A percentile compares a stretch with the other conserved stretches of the same genome.
Conservation (phyloP, 2,329 filamentous ascomycete species). For the Colletotrichum sp. region DNA sequence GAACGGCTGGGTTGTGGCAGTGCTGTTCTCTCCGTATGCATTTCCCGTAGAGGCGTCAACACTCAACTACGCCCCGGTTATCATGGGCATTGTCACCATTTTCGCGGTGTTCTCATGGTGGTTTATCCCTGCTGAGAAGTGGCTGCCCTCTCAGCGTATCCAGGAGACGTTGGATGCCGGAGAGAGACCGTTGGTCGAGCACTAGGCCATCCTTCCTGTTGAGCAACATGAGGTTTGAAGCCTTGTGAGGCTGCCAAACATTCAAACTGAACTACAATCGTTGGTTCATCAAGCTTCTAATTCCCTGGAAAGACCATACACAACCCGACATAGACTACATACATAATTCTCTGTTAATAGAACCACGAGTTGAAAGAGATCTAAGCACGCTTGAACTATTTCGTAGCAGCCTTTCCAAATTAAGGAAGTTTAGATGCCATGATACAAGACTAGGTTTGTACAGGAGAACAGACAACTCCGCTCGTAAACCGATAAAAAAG, state of each 20-base stretch:
- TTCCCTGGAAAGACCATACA: background rate
- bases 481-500: background rate
- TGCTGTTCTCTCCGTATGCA: slow-evolving; percentile 50
- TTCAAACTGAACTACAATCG: background rate
- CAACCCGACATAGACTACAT: background rate
- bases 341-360: background rate
- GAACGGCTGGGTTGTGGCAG: slow-evolving; percentile 55
- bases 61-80: slow-evolving; percentile 56
- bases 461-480: background rate
- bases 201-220: background rate
- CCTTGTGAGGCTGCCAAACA: background rate
- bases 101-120: slow-evolving; percentile 53
- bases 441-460: background rate
- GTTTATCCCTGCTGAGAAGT: slow-evolving; percentile 49
- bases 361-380: background rate
- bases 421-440: background rate
- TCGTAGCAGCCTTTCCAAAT: background rate
- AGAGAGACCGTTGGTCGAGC: background rate
- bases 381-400: background rate
- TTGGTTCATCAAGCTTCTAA: background rate
- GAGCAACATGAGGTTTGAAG: background rate
- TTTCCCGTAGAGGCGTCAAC: slow-evolving; percentile 48
- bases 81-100: slow-evolving; percentile 54
- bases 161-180: slow-evolving; percentile 36
- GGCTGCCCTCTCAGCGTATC: slow-evolving; percentile 50